Evolutionary conservation across 2,329 filamentous ascomycete genomes (phyloP).

Genomic region (Paradendryphiella salina): DNA sequence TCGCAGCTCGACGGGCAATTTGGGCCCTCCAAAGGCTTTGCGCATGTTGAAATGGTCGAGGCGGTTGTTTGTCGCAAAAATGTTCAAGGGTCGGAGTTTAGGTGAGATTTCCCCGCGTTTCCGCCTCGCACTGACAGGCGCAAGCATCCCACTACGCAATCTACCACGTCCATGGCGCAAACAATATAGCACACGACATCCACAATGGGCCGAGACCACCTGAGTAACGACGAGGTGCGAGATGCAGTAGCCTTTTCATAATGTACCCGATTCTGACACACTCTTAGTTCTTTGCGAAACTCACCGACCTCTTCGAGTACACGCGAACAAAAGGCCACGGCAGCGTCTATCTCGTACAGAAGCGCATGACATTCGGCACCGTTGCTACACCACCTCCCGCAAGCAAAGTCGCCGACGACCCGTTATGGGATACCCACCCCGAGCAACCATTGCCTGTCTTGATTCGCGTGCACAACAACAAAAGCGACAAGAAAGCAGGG

Average conservation of each 20-base stretch:
- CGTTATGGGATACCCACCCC: conserved; percentile 64
- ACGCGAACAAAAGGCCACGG: conserved; percentile 72
- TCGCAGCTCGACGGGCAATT: conserved; percentile 52
- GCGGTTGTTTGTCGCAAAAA: conserved; percentile 32
- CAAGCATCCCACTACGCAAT: conserved; percentile 25
- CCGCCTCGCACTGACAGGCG: conserved; percentile 24
- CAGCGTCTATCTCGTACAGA: conserved; percentile 74
- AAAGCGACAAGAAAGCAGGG: conserved; percentile 52
- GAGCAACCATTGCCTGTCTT: conserved; percentile 69
- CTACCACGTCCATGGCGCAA: conserved; percentile 25
- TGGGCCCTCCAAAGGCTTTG: conserved; percentile 47
- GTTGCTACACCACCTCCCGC: conserved; percentile 43
- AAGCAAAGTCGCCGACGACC: conserved; percentile 52
- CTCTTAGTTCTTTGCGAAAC: conserved; percentile 70
- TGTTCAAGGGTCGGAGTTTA: conserved; percentile 37
- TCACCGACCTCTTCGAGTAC: conserved; percentile 68
- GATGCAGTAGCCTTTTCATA: conserved; percentile 33
- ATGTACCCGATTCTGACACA: conserved; percentile 1
- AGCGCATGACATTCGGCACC: conserved; percentile 59
- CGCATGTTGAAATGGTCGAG: conserved; percentile 41
- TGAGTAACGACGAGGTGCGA: conserved; percentile 64
- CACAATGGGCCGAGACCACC: conserved; percentile 55
- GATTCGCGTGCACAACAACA: conserved; percentile 83
- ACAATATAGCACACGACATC: conserved; percentile 25
- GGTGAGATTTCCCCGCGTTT: conserved; percentile 25